Evolutionary conservation across 1,284 basidiomycete genomes (phyloP), one percentile per base, ranked within the genome.

Genomic region (Exobasidium rhododendri): DNA sequence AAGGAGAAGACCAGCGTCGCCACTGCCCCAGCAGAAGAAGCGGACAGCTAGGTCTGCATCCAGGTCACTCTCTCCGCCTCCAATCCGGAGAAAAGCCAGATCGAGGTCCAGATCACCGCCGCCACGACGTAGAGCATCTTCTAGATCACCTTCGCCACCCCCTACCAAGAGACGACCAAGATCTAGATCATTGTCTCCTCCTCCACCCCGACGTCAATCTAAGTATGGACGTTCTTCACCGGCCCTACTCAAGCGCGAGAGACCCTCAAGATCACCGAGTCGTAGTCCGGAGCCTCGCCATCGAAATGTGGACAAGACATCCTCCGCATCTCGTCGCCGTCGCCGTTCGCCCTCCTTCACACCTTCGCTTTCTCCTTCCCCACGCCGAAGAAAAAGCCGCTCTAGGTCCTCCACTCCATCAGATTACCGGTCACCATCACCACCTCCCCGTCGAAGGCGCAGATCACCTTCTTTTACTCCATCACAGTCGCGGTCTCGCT

Each of bases 131-230:
- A 35, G 28, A n/a, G 30, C 20, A 29, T 20, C 14, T 4, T 55
- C 52, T 4, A 35, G 52, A 55, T 55, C 32, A 31, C 52, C 3
- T 24, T 55, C 52, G n/a, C 32, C 40, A n/a, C 47, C 47, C 47
- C 29, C 47, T 7, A 10, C 24, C 20, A 7, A 20, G 7, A 7
- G 47, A 7, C 7, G 47, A 24, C 10, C 10, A 50, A 31, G 24
- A 31, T 40, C 35, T 40, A 7, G 35, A 40, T 40, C 35, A 40
- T 17, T 17, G 7, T 40, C 35, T 40, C 35, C 35, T 40, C 35
- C 10, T 7, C 22, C 47, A 7, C 10, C 47, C 7, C 7, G 20
- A 20, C 47, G 47, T 26, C 10, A 31, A 50, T 7, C 7, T 24
- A 50, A 20, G 47, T 24, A 7, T 14, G 47, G 22, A 50, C n/a